Base-by-base conservation (phyloP, 2,329 filamentous ascomycete genomes). In the Ophiostoma ips region DNA sequence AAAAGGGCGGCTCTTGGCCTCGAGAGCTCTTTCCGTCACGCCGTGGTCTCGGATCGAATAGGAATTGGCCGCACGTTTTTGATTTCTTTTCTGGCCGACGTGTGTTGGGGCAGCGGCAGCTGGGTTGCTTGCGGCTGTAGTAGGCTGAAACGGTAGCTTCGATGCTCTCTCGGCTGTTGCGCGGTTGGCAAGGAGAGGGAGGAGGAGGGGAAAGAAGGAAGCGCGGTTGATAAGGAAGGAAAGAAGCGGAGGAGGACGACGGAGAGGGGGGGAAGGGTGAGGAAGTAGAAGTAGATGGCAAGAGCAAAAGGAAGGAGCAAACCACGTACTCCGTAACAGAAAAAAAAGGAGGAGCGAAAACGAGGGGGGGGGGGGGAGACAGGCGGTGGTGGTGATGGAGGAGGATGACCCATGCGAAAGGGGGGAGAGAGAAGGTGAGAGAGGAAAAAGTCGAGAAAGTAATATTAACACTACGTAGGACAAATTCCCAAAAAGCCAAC, bases 341-440 rank as follows among this genome's bases (percentile, higher is more conserved):
- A 35, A 35, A 41, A 30, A 40, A 40, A 40, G 37, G 38, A 47
- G 50, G n/a, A n/a, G n/a, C n/a, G n/a, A n/a, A 16, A n/a, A 48
- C 21, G 12, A 18, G 24, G 36, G 13, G 11, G 34, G 19, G 19
- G 21, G 28, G 45, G 15, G 33, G 11, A 8, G 46, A 46, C n/a
- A 19, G 13, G 28, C 45, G 19, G 40, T 21, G 15, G 31, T 33
- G 34, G 28, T 31, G 46, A 52, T 40, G 30, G 46, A 38, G 46
- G 36, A 30, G n/a, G 46, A 38, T 44, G 37, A 30, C 15, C 38
- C 38, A 21, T n/a, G 40, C 15, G 40, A 28, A 46, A 34, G 38
- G 44, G 45, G 41, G 40, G 46, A 13, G 30, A 33, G 3, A 18
- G 40, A 7, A 31, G 45, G 41, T 35, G 46, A 13, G 30, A 33